Percentiles rank a stretch among this genome's conserved stretches.
phyloP scores from a whole-genome alignment of 371 early-diverging fungal genomes.

The Rhizomucor pusillus region DNA sequence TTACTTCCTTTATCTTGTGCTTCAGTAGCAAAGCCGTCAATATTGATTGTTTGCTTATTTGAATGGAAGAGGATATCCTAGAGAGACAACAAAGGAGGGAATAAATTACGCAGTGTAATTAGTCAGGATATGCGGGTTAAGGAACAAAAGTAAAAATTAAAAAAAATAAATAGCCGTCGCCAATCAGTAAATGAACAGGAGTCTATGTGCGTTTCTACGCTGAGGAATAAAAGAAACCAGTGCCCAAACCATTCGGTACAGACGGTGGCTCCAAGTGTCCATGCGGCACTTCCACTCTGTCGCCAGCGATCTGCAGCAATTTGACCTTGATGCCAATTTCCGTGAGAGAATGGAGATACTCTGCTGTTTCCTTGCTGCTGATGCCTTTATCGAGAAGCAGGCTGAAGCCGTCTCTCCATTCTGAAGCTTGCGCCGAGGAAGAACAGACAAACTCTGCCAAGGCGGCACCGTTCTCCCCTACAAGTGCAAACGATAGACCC shows the following conservation, averaged over 20 bases:
- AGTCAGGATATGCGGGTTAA: too few species aligned
- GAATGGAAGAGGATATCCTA: too few species aligned
- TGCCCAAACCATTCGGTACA: constrained; percentile 37
- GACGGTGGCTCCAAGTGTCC: constrained; percentile 43
- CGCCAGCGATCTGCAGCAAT: constrained; percentile 68
- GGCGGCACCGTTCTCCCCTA: constrained; percentile 31
- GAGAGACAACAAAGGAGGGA: too few species aligned
- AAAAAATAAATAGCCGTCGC: too few species aligned
- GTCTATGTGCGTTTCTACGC: not conserved
- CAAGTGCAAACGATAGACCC: constrained; percentile 45
- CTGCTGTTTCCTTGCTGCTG: constrained; percentile 63
- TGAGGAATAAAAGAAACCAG: constrained; percentile 37
- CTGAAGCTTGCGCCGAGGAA: constrained; percentile 52
- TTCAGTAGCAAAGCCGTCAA: too few species aligned
- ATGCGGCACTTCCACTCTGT: constrained; percentile 57
- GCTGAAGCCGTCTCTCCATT: constrained; percentile 84
- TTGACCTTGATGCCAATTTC: constrained; percentile 71
- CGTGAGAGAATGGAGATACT: constrained; percentile 60
- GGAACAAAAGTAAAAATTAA: too few species aligned
- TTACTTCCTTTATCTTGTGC: too few species aligned
- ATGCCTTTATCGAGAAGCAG: constrained; percentile 69
- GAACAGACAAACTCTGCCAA: constrained; percentile 64
- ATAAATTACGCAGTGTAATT: too few species aligned
- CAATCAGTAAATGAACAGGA: too few species aligned
- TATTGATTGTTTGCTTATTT: too few species aligned